Evolutionary conservation across 2,329 filamentous ascomycete genomes (phyloP), one percentile per base, ranked within the genome.

Genomic region (Fusarium torulosum): DNA sequence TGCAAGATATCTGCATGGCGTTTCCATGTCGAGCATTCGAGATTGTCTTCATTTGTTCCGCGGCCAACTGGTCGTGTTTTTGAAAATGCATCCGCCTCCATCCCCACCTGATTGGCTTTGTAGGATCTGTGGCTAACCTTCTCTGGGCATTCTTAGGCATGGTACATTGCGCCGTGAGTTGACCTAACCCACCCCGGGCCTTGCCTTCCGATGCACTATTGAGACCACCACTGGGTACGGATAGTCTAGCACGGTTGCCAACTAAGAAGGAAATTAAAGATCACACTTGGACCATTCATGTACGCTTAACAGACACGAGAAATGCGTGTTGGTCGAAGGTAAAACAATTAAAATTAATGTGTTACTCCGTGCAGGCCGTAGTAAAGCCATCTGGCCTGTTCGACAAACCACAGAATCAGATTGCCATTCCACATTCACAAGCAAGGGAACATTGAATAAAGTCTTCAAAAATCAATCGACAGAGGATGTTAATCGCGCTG

Each of bases 351-450:
- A 47, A 14, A 50, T 63, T 35, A 45, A 13, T 0, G 13, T 49
- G n/a, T 59, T 25, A 15, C 38, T 13, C 27, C 27, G 27, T 29
- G 11, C 27, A 29, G 25, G 25, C 25, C 25, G 25, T 27, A 11
- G 25, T 27, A 11, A 19, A 29, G 8, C 40, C 2, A 20, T 10
- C 7, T 45, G 21, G 6, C 5, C 11, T 2, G 19, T 7, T 45
- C 31, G 21, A 41, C 17, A 20, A 63, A 51, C 38, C 58, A 57
- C 33, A 40, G 13, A 31, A 10, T 31, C 10, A 31, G 29, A 31
- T 25, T 6, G 29, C 29, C 13, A 15, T 15, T 33, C 29, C 13
- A 2, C 6, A 13, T 29, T 5, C 27, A 29, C 3, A 29, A 2
- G 27, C 10, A 13, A 29, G 10, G 27, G 3, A 13, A 5, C 1